phyloP scores from a whole-genome alignment of 2,329 filamentous ascomycete species.

The Bipolaris bicolor region DNA sequence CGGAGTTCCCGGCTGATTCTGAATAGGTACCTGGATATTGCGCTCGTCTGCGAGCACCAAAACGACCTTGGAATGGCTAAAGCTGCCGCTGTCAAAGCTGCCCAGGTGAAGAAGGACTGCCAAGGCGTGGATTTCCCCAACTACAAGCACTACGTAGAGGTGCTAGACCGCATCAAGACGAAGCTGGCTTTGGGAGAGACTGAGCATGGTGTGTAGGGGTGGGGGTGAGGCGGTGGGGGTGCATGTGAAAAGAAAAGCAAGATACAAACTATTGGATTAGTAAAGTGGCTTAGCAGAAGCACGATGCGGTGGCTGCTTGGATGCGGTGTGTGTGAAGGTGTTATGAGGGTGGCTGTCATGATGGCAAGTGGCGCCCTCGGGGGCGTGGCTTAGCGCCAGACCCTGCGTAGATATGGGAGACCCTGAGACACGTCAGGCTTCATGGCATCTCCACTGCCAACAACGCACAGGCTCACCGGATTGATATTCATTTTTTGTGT shows the following conservation, averaged over 20 bases:
- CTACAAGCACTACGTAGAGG: conserved; percentile 28
- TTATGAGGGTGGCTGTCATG: neutral
- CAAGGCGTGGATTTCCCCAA: conserved; percentile 39
- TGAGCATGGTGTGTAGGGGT: neutral
- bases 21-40: conserved; percentile 41
- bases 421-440: conserved; percentile 33
- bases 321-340: neutral
- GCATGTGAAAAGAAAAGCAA: neutral
- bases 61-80: conserved; percentile 31
- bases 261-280: neutral
- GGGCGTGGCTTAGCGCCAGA: conserved; percentile 14
- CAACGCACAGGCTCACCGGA: neutral
- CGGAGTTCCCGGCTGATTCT: conserved; percentile 4
- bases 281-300: neutral
- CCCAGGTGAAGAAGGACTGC: conserved; percentile 34
- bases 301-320: neutral
- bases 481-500: neutral
- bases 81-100: conserved; percentile 31
- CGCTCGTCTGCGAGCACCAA: conserved; percentile 36
- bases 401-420: conserved; percentile 8
- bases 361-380: neutral
- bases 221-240: neutral
- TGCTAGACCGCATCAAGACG: conserved; percentile 29
- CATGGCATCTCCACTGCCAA: conserved; percentile 7
- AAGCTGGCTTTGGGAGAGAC: conserved; percentile 3